phyloP scores from a whole-genome alignment of 1,284 basidiomycete species.

The Ustilago curta region DNA sequence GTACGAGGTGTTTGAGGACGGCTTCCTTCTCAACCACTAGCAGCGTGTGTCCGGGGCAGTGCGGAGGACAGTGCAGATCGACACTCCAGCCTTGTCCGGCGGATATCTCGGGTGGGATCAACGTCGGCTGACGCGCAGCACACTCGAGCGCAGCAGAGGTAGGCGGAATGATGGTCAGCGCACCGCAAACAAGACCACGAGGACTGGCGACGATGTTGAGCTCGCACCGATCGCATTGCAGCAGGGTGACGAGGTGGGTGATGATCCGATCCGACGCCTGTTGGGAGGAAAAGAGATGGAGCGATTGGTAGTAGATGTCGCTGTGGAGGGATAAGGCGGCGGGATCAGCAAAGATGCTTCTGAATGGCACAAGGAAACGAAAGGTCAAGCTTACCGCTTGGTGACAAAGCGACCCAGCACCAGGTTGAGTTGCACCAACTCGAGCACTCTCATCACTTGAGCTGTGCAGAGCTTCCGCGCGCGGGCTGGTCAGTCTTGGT shows the following conservation, averaged over 20 bases:
- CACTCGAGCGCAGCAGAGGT: not conserved
- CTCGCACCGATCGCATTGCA: conserved; percentile 19
- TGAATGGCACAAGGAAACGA: not conserved
- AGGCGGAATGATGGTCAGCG: conserved; percentile 17
- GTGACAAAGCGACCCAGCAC: conserved; percentile 20
- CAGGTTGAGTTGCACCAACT: conserved; percentile 43
- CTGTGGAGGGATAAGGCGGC: conserved; percentile 10
- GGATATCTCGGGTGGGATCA: conserved; percentile 25
- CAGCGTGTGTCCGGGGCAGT: conserved; percentile 24
- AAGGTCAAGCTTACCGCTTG: conserved; percentile 47
- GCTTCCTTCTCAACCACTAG: conserved; percentile 65
- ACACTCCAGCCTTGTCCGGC: conserved; percentile 7
- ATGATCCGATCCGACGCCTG: conserved; percentile 47
- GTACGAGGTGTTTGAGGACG: conserved; percentile 38
- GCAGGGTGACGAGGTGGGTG: conserved; percentile 16
- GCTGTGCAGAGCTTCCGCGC: conserved; percentile 13
- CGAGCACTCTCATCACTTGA: conserved; percentile 44
- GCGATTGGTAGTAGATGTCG: conserved; percentile 58
- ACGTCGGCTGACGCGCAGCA: not conserved
- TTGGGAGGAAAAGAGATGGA: conserved; percentile 50
- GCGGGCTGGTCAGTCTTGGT: too few species aligned
- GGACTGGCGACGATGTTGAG: conserved; percentile 55
- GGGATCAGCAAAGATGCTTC: not conserved
- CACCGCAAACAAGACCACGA: conserved; percentile 46
- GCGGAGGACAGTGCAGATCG: not conserved